Evolutionary conservation across 768 basidiomycete genomes (phyloP), one percentile per base, ranked within the genome.

Genomic region (Leucosporidium creatinivorum): DNA sequence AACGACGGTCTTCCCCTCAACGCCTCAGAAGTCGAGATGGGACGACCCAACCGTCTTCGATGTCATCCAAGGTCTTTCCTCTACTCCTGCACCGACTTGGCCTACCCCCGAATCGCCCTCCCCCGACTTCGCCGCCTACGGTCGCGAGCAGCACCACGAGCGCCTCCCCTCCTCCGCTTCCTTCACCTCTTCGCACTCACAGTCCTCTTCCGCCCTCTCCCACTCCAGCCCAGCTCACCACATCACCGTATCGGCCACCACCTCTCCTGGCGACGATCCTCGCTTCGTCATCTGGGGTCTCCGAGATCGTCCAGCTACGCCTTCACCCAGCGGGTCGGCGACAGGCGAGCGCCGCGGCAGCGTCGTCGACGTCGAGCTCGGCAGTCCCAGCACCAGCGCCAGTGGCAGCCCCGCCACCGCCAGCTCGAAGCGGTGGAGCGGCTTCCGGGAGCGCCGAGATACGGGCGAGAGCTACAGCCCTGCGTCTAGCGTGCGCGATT

Each of bases 231-330:
- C 59, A 15, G 69, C 62, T 6, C 71, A 73, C 52, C 26, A 62
- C 18, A 71, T 75, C 61, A 68, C 69, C 21, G 64, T 75, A 49
- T 52, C 66, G 1, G 13, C 39, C 8, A 33, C 19, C 12, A 21
- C 56, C 6, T 28, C 56, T 1, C 65, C 69, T 18, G 84, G 86
- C 19, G 88, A 93, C 70, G 92, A 96, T 73, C 91, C 92, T 21
- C 84, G 91, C 0, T 93, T 93, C 75, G 89, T 92, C 48, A 86
- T 94, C 12, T 96, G 92, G 92, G 91, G 89, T 31, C 85, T 86
- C 72, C 19, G 73, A 79, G 28, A 7, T 57, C 2, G 56, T 9
- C 31, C 56, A 33, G 56, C 10, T 26, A 2, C 15, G 21, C 7
- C 48, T 10, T 66, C 76, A 6, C 77, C 77, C 7, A 79, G 78